A percentile compares a stretch with the other conserved stretches of the same genome.
Conservation (phyloP, 148 eudicot species). For the Rhododendron kiyosumense region DNA sequence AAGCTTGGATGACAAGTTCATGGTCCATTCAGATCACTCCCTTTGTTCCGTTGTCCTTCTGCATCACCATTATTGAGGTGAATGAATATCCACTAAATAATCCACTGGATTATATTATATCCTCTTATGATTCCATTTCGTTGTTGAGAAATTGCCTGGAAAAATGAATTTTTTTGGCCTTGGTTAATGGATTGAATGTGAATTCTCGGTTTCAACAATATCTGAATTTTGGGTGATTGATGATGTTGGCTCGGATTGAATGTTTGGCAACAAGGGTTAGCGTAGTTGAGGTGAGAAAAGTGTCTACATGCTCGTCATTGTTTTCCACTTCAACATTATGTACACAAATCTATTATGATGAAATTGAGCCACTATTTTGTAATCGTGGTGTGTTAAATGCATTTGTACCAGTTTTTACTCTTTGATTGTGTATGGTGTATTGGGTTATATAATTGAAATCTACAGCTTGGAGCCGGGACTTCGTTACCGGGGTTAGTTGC, state of each 20-base stretch:
- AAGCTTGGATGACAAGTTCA: too few relatives aligned
- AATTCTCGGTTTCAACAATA: neutral
- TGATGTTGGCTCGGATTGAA: conserved; percentile 54
- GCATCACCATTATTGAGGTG: conserved; percentile 16
- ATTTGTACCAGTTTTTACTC: too few relatives aligned
- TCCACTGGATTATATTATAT: too few relatives aligned
- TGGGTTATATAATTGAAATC: too few relatives aligned
- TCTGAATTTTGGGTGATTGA: neutral
- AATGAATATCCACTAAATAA: too few relatives aligned
- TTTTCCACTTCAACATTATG: neutral
- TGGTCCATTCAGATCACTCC: too few relatives aligned
- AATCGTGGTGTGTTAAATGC: too few relatives aligned
- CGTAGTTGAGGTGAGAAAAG: conserved; percentile 65
- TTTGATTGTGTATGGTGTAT: too few relatives aligned
- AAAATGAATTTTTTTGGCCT: neutral
- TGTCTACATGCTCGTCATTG: neutral
- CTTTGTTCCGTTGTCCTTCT: conserved; percentile 20
- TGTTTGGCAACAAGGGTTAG: conserved; percentile 67
- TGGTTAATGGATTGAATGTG: neutral
- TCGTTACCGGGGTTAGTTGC: conserved; percentile 84
- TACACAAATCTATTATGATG: neutral
- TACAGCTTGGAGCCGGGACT: too few relatives aligned
- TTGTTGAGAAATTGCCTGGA: neutral
- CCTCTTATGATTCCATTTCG: neutral
- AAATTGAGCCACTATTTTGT: neutral